Conservation (phyloP, 2,329 filamentous ascomycete genomes). For the Phoma sp. region DNA sequence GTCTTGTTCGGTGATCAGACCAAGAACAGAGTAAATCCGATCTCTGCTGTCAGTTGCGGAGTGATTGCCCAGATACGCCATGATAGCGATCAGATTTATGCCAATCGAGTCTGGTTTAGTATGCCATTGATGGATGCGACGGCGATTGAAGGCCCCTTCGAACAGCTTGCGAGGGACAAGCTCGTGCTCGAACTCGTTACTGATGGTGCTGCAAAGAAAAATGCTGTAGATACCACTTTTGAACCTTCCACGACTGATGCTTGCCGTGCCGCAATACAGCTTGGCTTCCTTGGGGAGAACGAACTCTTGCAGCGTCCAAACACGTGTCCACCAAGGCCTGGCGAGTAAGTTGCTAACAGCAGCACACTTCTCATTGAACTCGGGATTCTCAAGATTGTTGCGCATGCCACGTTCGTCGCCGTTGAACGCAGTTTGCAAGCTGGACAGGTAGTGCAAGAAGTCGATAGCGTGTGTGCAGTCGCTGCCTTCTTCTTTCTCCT, state of each 20-base stretch:
- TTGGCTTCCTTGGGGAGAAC: constrained; percentile 36
- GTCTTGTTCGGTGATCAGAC: constrained; percentile 33
- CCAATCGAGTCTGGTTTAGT: constrained; percentile 20
- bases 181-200: constrained; percentile 30
- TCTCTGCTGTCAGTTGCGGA: constrained; percentile 37
- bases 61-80: constrained; percentile 41
- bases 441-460: constrained; percentile 31
- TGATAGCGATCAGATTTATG: constrained; percentile 34
- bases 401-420: constrained; percentile 27
- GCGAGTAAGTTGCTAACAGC: constrained; percentile 32
- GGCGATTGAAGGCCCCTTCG: constrained; percentile 38
- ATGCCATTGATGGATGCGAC: constrained; percentile 38
- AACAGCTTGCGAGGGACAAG: constrained; percentile 34
- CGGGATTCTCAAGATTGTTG: constrained; percentile 21
- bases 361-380: constrained; percentile 26
- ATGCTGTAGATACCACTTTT: constrained; percentile 41
- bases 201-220: constrained; percentile 32
- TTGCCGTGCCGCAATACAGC: constrained; percentile 31
- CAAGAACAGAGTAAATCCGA: constrained; percentile 39
- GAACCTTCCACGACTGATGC: constrained; percentile 34
- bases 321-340: constrained; percentile 38
- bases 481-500: constrained; percentile 53
- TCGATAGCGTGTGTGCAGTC: constrained; percentile 35
- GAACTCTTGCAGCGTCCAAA: constrained; percentile 41
- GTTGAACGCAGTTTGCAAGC: constrained; percentile 26